Conservation (phyloP, 2,329 filamentous ascomycete species). For the Trichoderma cornu-damae region DNA sequence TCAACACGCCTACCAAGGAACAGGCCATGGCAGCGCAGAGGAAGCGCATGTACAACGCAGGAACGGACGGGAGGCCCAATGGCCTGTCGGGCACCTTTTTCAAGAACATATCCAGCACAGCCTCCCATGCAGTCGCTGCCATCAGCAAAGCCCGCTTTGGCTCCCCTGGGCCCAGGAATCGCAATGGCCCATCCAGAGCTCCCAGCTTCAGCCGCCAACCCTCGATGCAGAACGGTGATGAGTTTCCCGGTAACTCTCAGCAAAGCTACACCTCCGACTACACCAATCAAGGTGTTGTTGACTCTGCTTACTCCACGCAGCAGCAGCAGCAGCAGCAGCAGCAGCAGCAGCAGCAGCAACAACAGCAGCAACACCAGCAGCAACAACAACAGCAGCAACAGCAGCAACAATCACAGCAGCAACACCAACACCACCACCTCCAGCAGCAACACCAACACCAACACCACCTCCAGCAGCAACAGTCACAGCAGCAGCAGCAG, state of each 20-base stretch:
- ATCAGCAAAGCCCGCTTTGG: conserved; percentile 96
- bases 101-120: conserved; percentile 90
- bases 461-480: conserved; percentile 19
- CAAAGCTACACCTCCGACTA: conserved; percentile 76
- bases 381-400: conserved; percentile 35
- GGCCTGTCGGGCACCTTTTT: conserved; percentile 83
- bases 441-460: no score
- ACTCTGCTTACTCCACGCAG: conserved; percentile 65
- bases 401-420: conserved; percentile 29
- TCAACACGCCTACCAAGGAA: conserved; percentile 96
- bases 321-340: conserved; percentile 1
- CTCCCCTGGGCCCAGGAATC: conserved; percentile 67
- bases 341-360: conserved; percentile 24
- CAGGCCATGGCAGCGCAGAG: conserved; percentile 95
- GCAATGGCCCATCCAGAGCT: conserved; percentile 60
- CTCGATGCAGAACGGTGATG: conserved; percentile 64
- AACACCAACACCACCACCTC: conserved; percentile 33
- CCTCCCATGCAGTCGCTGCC: conserved; percentile 87
- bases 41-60: conserved; percentile 78
- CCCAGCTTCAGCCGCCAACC: conserved; percentile 67
- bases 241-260: conserved; percentile 70
- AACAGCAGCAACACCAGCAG: conserved; percentile 21
- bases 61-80: conserved; percentile 60
- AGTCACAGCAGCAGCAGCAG: conserved; percentile 21
- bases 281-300: conserved; percentile 57